These are phyloP conservation scores for Lentinula edodes DNA, from an alignment of 768 basidiomycete genomes.

Conservation along the genomic window DNA sequence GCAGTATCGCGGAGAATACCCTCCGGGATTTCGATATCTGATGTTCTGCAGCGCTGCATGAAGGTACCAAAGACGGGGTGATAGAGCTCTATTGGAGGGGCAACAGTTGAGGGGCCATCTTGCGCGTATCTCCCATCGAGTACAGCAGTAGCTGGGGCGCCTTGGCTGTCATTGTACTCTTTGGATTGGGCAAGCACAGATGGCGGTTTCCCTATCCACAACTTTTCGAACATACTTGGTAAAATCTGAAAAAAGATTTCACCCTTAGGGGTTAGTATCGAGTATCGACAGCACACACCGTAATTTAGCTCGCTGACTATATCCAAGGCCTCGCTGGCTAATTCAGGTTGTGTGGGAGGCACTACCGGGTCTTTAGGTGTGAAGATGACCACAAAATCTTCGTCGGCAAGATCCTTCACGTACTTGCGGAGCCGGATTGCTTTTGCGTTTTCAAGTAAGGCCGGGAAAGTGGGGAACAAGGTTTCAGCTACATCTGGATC, in stretches of 20 bases:
- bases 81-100: slow-evolving; percentile 8
- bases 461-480: not conserved
- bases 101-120: not conserved
- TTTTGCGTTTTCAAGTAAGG: not conserved
- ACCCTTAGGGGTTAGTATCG: no score
- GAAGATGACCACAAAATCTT: not conserved
- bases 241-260: not conserved
- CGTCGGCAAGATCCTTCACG: not conserved
- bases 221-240: not conserved
- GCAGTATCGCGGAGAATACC: not conserved
- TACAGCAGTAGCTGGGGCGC: not conserved
- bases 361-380: not conserved
- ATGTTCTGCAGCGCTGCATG: slow-evolving; percentile 11
- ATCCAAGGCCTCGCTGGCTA: not conserved
- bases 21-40: not conserved
- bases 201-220: not conserved
- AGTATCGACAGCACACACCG: not conserved
- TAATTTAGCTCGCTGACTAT: not conserved
- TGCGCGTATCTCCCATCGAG: slow-evolving; percentile 6
- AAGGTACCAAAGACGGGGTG: slow-evolving; percentile 15
- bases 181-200: slow-evolving; percentile 9
- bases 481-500: not conserved
- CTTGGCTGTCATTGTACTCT: slow-evolving; percentile 7
- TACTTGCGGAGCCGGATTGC: not conserved
- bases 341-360: not conserved